Percentiles rank a stretch among this genome's conserved stretches.
Evolutionary conservation across 164 flowering plant genomes (phyloP).

Genomic region (Paratinospora sagittata): DNA sequence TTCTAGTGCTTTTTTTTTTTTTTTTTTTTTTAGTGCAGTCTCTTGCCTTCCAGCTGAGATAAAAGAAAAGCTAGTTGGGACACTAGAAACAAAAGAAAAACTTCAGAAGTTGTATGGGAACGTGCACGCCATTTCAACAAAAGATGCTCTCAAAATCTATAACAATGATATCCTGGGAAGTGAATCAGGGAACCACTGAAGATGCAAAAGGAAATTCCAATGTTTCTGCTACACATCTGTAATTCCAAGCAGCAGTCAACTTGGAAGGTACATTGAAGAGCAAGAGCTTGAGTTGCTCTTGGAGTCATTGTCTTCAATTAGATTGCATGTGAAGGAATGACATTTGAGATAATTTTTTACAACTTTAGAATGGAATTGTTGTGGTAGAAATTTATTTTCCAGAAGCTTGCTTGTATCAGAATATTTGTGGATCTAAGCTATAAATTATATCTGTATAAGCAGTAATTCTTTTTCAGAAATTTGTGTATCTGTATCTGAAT

Average conservation of each 20-base stretch:
- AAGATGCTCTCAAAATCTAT: conserved; percentile 49
- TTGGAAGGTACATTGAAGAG: conserved; percentile 32
- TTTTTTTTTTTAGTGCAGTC: conserved; percentile 40
- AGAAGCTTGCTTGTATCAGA: no score
- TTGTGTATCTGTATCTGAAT: no score
- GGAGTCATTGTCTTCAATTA: conserved; percentile 39
- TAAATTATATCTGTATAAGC: no score
- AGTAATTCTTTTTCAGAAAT: no score
- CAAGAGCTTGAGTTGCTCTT: conserved; percentile 33
- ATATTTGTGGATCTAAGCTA: no score
- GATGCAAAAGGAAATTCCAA: conserved; percentile 12
- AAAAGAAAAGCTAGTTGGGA: conserved; percentile 39
- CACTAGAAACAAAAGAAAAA: conserved; percentile 36
- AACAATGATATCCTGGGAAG: conserved; percentile 30
- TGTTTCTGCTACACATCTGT: conserved; percentile 9
- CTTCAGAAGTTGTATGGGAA: conserved; percentile 42
- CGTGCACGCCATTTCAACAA: conserved; percentile 45
- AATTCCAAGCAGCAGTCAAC: conserved; percentile 22
- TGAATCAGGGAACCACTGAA: conserved; percentile 18
- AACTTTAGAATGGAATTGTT: no score
- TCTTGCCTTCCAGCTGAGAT: conserved; percentile 66
- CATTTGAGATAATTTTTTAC: no score
- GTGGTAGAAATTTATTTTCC: no score
- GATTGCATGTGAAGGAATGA: no score
- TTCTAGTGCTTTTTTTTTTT: not conserved